A percentile compares a stretch with the other conserved stretches of the same genome.
Conservation (phyloP, 2,329 filamentous ascomycete genomes). For the Pleoardoris graminearum region DNA sequence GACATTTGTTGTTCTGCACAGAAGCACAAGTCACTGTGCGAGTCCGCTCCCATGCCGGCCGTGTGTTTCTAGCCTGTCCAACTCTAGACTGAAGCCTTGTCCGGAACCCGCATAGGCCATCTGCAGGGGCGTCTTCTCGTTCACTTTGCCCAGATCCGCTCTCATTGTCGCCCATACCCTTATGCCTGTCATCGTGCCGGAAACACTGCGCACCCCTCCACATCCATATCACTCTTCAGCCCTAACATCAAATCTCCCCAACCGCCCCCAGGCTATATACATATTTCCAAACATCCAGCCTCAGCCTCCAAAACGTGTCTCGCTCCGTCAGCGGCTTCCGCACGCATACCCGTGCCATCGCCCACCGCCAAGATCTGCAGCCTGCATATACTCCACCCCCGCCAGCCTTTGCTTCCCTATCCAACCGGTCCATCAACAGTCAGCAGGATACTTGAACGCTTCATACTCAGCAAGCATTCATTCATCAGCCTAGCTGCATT, state of each 20-base stretch:
- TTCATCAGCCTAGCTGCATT: conserved; percentile 6
- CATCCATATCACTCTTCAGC: conserved; percentile 35
- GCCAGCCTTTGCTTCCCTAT: conserved; percentile 22
- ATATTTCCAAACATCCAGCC: conserved; percentile 42
- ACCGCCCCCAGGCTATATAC: conserved; percentile 41
- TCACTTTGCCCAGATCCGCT: conserved; percentile 39
- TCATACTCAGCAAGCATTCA: conserved; percentile 12
- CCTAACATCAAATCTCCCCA: conserved; percentile 38
- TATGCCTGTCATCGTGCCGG: conserved; percentile 26
- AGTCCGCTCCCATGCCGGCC: conserved; percentile 36
- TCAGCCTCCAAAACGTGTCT: conserved; percentile 31
- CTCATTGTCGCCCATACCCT: conserved; percentile 37
- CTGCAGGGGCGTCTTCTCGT: conserved; percentile 41
- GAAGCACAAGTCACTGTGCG: conserved; percentile 45
- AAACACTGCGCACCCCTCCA: conserved; percentile 25
- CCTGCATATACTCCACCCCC: conserved; percentile 36
- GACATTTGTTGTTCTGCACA: conserved; percentile 35
- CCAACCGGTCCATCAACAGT: conserved; percentile 16
- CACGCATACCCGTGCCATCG: conserved; percentile 39
- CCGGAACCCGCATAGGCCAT: conserved; percentile 40
- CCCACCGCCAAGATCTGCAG: conserved; percentile 34
- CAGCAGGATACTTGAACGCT: conserved; percentile 16
- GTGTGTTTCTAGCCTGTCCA: conserved; percentile 32
- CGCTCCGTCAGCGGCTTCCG: conserved; percentile 36
- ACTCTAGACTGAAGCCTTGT: conserved; percentile 42